Percentiles rank a stretch among this genome's conserved stretches.
Evolutionary conservation across 768 basidiomycete species (phyloP).

Genomic region (Suillus tomentosus): DNA sequence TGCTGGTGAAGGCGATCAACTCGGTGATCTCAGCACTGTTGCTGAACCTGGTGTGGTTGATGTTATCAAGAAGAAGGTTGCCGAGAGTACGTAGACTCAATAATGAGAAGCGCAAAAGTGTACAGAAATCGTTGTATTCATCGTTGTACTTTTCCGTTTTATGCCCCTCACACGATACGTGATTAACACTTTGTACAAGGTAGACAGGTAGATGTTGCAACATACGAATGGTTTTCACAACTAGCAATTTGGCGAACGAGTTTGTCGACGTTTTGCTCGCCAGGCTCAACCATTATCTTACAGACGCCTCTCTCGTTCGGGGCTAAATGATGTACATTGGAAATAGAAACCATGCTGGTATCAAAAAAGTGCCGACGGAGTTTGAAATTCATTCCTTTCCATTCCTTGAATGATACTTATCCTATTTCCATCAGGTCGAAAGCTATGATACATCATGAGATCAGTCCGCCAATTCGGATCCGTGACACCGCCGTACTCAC

Average conservation of each 20-base stretch:
- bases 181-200: conserved; percentile 1
- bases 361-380: conserved; percentile 16
- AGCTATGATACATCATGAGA: background rate
- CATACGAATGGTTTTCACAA: background rate
- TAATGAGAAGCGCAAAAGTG: background rate
- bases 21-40: conserved; percentile 92
- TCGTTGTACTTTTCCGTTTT: background rate
- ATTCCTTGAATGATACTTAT: background rate
- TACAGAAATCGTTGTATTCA: background rate
- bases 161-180: background rate
- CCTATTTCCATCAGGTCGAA: conserved; percentile 7
- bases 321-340: background rate
- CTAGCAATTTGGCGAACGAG: background rate
- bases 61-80: conserved; percentile 78
- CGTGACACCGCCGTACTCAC: conserved; percentile 10
- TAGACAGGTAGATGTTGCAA: background rate
- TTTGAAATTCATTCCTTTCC: too few relatives aligned
- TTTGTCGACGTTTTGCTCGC: background rate
- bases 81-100: conserved; percentile 35
- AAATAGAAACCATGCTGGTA: background rate
- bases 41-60: conserved; percentile 90
- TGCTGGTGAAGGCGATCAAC: conserved; percentile 90
- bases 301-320: background rate
- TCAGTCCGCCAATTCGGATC: background rate
- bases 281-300: background rate